A percentile compares a stretch with the other conserved stretches of the same genome.
phyloP scores from a whole-genome alignment of 2,329 filamentous ascomycete genomes.

The Coccinonectria pachysandricola region DNA sequence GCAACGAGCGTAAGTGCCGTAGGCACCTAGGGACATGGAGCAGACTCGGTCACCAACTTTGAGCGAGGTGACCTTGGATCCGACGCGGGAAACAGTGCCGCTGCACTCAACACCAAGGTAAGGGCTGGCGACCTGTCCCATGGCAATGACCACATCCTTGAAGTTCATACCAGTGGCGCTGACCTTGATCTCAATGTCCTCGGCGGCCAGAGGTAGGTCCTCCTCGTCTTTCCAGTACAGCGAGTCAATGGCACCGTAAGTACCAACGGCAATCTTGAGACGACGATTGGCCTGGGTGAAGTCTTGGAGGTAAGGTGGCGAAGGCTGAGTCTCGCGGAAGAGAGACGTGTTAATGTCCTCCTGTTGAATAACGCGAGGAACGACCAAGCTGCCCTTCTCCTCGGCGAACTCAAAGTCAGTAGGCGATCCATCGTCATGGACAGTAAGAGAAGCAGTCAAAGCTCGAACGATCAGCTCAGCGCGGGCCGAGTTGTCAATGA shows the following conservation, averaged over 20 bases:
- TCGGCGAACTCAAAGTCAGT: slow-evolving; percentile 22
- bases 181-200: slow-evolving; percentile 34
- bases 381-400: slow-evolving; percentile 16
- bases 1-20: slow-evolving; percentile 7
- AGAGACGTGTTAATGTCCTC: slow-evolving; percentile 17
- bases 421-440: slow-evolving; percentile 9
- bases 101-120: slow-evolving; percentile 31
- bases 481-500: slow-evolving; percentile 18
- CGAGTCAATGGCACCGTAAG: slow-evolving; percentile 27
- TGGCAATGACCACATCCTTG: slow-evolving; percentile 34
- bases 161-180: slow-evolving; percentile 35
- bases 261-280: slow-evolving; percentile 29
- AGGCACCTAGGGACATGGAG: slow-evolving; percentile 7
- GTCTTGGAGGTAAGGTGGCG: slow-evolving; percentile 19
- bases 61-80: slow-evolving; percentile 3
- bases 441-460: slow-evolving; percentile 11
- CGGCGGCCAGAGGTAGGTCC: slow-evolving; percentile 18
- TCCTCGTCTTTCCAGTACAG: slow-evolving; percentile 30
- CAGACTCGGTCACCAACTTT: slow-evolving; percentile 8
- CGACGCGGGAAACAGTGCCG: slow-evolving; percentile 32
- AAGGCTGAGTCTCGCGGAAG: slow-evolving; percentile 16
- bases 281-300: slow-evolving; percentile 28
- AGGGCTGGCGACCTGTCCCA: slow-evolving; percentile 25
- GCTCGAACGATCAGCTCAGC: slow-evolving; percentile 23
- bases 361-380: slow-evolving; percentile 19